phyloP scores from a whole-genome alignment of 192 early-diverging fungal species.

The Coemansia sp. region DNA sequence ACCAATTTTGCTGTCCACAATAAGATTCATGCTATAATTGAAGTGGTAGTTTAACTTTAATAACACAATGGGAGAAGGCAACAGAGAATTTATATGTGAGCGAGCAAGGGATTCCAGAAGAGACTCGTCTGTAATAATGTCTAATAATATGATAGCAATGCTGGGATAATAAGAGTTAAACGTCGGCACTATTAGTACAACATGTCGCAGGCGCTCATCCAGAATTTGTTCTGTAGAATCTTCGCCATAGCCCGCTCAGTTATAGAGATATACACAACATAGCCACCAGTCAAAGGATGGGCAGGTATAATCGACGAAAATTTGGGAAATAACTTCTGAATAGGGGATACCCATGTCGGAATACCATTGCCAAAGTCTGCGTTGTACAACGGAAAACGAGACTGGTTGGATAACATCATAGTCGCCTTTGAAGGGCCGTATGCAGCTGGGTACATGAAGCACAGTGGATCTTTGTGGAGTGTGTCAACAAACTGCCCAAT shows the following conservation, averaged over 20 bases:
- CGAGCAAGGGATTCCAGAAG: no score
- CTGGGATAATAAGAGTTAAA: no score
- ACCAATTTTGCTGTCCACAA: no score
- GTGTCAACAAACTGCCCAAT: conserved; percentile 7
- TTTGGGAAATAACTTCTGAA: background rate
- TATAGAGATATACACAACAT: conserved; percentile 11
- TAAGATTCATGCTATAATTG: no score
- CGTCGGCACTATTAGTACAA: background rate
- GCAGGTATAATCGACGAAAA: background rate
- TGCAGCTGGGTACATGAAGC: conserved; percentile 10
- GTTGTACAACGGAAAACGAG: conserved; percentile 20
- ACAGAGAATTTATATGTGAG: no score
- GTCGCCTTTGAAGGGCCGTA: conserved; percentile 1
- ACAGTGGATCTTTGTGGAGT: background rate
- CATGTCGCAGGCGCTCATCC: background rate
- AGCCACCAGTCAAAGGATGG: conserved; percentile 7
- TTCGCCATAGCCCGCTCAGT: background rate
- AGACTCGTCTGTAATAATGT: no score
- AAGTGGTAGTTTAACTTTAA: no score
- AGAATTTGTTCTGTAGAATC: conserved; percentile 4
- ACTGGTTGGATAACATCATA: conserved; percentile 24
- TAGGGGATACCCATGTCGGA: conserved; percentile 23
- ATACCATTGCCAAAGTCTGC: conserved; percentile 31
- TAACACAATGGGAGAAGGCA: no score
- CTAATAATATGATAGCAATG: no score